These are phyloP conservation scores for Ambrosia trifida DNA, from an alignment of 129 eudicot species.

Conservation along the genomic window DNA sequence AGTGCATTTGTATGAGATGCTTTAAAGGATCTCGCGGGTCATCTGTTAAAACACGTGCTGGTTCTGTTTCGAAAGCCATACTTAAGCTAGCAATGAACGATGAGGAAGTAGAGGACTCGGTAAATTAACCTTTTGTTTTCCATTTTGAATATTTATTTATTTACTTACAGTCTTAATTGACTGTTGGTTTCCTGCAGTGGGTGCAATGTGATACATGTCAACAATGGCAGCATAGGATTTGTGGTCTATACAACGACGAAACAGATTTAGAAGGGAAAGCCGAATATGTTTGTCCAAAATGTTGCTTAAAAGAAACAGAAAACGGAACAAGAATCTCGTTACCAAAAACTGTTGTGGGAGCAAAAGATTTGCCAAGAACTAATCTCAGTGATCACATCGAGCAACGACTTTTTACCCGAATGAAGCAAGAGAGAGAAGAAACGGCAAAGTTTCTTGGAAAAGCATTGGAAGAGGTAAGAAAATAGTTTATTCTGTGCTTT, in stretches of 20 bases:
- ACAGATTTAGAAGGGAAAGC: constrained; percentile 49
- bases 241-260: constrained; percentile 63
- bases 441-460: constrained; percentile 45
- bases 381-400: constrained; percentile 76
- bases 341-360: constrained; percentile 47
- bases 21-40: constrained; percentile 39
- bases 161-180: background rate
- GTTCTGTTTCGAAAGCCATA: constrained; percentile 43
- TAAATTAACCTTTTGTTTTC: constrained; percentile 28
- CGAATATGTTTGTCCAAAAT: constrained; percentile 67
- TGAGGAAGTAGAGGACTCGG: constrained; percentile 53
- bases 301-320: constrained; percentile 52
- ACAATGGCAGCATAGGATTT: constrained; percentile 78
- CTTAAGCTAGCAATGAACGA: constrained; percentile 40
- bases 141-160: background rate
- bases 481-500: background rate
- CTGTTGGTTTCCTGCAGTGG: constrained; percentile 55
- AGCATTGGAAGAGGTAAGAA: constrained; percentile 48
- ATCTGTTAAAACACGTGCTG: constrained; percentile 38
- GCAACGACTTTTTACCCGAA: constrained; percentile 51
- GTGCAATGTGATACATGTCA: constrained; percentile 76
- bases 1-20: constrained; percentile 53
- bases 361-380: constrained; percentile 60
- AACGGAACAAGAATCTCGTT: constrained; percentile 35
- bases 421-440: constrained; percentile 62